phyloP scores from a whole-genome alignment of 768 basidiomycete genomes.

The Imleria badia region DNA sequence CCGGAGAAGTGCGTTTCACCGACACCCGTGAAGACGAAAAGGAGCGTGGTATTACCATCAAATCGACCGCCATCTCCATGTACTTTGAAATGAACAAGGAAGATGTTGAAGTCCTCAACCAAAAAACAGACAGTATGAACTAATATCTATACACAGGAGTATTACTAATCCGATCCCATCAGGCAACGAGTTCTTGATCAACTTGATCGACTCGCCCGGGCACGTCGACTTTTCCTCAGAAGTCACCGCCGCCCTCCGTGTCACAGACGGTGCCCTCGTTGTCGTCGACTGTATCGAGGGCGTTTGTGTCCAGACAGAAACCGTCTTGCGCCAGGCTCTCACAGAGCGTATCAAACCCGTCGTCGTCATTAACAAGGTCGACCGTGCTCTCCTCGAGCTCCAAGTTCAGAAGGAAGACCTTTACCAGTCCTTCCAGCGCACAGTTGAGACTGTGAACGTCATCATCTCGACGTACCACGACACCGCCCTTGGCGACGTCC shows the following conservation, averaged over 20 bases:
- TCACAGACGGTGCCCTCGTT: conserved; percentile 98
- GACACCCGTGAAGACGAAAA: conserved; percentile 98
- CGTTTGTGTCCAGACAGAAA: conserved; percentile 99
- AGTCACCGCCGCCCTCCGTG: conserved; percentile 99
- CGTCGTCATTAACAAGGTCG: conserved; percentile 99
- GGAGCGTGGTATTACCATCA: conserved; percentile 99
- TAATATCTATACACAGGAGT: conserved; percentile 1
- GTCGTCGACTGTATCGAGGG: conserved; percentile 99
- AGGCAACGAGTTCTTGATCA: conserved; percentile 98
- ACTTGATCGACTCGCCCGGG: conserved; percentile 98
- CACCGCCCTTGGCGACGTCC: conserved; percentile 90
- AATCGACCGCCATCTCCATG: conserved; percentile 99
- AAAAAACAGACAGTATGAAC: conserved; percentile 84
- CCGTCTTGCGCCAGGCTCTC: conserved; percentile 95
- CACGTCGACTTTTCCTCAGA: conserved; percentile 99
- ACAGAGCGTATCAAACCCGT: conserved; percentile 99
- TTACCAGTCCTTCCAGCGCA: conserved; percentile 97
- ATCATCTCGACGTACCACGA: conserved; percentile 98
- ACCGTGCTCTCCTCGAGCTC: conserved; percentile 97
- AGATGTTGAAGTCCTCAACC: conserved; percentile 79
- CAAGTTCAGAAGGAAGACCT: conserved; percentile 97
- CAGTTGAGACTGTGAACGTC: conserved; percentile 97
- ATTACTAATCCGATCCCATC: conserved; percentile 7
- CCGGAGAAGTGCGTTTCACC: conserved; percentile 96
- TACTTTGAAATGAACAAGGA: conserved; percentile 96